Evolutionary conservation across 495 filamentous ascomycete genomes (phyloP).

Genomic region (Penicillium crystallinum): DNA sequence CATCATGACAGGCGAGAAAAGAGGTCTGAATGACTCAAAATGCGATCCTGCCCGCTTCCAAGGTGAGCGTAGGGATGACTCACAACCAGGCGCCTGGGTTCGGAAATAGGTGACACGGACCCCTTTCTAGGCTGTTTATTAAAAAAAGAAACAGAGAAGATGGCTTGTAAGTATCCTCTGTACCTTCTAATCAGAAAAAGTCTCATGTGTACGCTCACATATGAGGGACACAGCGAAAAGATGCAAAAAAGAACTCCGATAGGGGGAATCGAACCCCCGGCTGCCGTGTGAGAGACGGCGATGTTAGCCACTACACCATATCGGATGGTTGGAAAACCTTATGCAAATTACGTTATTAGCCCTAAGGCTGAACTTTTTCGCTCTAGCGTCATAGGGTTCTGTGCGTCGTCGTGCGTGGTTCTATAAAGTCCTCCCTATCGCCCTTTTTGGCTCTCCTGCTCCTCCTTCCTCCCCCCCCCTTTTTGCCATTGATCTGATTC

Average conservation of each 20-base stretch:
- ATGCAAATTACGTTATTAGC: not conserved
- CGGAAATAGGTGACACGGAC: too few relatives aligned
- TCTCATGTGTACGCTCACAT: too few relatives aligned
- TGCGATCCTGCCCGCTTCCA: not conserved
- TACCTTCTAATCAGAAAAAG: too few relatives aligned
- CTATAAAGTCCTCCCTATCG: not conserved
- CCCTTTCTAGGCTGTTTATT: too few relatives aligned
- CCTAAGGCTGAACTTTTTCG: not conserved
- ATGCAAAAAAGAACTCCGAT: slow-evolving; percentile 27
- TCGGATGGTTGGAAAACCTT: slow-evolving; percentile 16
- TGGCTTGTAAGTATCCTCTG: too few relatives aligned
- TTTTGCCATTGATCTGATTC: not conserved
- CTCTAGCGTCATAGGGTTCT: slow-evolving; percentile 2
- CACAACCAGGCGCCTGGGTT: too few relatives aligned
- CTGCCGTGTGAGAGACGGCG: slow-evolving; percentile 41
- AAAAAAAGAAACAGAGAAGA: too few relatives aligned
- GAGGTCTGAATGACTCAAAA: not conserved
- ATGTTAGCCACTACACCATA: slow-evolving; percentile 44
- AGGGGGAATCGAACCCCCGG: slow-evolving; percentile 40
- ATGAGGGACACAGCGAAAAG: not conserved
- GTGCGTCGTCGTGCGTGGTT: not conserved
- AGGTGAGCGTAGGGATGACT: too few relatives aligned
- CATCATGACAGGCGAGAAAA: not conserved
- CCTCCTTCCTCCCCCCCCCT: not conserved
- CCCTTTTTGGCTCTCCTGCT: not conserved